Base-by-base conservation (phyloP, 2,329 filamentous ascomycete species). In the Ceratocystiopsis minuta region DNA sequence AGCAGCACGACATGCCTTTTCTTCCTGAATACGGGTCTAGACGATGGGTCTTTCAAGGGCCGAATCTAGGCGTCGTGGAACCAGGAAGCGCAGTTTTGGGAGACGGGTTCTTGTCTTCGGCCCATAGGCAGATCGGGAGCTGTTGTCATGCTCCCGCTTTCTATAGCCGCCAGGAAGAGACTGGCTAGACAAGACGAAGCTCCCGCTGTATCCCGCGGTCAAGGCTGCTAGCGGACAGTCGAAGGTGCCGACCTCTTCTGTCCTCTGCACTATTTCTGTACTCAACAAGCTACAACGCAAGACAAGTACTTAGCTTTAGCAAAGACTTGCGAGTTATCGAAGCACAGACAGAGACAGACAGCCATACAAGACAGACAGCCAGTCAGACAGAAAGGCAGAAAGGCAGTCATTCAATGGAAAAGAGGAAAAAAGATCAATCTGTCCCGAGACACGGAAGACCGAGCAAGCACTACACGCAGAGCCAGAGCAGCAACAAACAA, bases 261-360 rank as follows among this genome's bases (percentile, higher is more conserved):
- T 10, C 9, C 11, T 28, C 24, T 28, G 24, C 11, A 28, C 24
- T 28, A 28, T 28, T 6, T 28, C 24, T 28, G 24, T 28, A 28
- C 24, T 10, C 24, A 28, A 28, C 24, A 28, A 28, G 24, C 24
- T 28, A 28, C 24, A 28, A 28, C 24, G 24, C 60, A 57, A 64
- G 46, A 61, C 60, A 62, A 72, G 68, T 69, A 72, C 68, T 70
- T 78, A 79, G 74, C 72, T 74, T 72, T 68, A 74, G 68, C 73
- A 71, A 78, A 46, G 44, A 45, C 43, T 45, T 41, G 40, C 15
- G 36, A 46, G 45, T 73, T 75, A 66, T 49, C 51, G 45, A 55
- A 16, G 34, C 11, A 46, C 36, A 50, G 40, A 47, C 37, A 45
- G 46, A 39, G 39, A 42, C n/a, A 28, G 24, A 48, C 38, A 46